Evolutionary conservation across 1,284 basidiomycete genomes (phyloP).

Genomic region (Hypsizygus ulmarius): DNA sequence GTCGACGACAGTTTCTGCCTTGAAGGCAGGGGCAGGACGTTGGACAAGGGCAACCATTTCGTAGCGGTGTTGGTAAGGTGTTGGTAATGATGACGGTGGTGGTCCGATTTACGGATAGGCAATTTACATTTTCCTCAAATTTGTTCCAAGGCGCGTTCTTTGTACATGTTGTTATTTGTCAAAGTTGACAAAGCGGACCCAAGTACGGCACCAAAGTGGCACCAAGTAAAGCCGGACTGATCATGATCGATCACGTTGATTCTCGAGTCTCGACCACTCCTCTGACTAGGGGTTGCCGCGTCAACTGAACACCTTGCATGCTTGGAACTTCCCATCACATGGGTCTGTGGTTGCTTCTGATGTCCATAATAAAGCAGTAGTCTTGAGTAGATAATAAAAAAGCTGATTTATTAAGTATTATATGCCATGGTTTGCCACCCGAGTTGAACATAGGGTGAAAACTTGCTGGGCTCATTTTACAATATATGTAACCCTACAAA

Average conservation of each 20-base stretch:
- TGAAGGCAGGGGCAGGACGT: conserved; percentile 77
- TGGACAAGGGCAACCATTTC: conserved; percentile 71
- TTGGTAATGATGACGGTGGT: neutral
- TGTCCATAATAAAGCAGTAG: neutral
- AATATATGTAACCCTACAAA: too few relatives aligned
- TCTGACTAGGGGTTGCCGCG: too few relatives aligned
- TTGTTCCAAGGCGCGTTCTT: conserved; percentile 22
- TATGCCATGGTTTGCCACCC: neutral
- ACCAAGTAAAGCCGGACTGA: too few relatives aligned
- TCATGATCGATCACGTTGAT: too few relatives aligned
- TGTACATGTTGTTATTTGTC: conserved; percentile 9
- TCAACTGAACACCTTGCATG: too few relatives aligned
- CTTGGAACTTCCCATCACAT: too few relatives aligned
- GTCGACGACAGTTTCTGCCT: conserved; percentile 71
- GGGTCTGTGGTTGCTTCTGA: neutral
- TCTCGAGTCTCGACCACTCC: too few relatives aligned
- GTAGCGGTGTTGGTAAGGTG: neutral
- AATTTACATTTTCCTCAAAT: conserved; percentile 9
- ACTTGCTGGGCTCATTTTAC: too few relatives aligned
- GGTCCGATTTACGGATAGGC: conserved; percentile 9
- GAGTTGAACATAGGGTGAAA: too few relatives aligned
- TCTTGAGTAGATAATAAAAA: too few relatives aligned
- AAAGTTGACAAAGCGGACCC: too few relatives aligned
- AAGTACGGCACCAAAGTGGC: neutral
- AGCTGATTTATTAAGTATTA: too few relatives aligned